Evolutionary conservation across 805 yeast genomes (phyloP).

Genomic region (Isabelozyma pseudorhagii): DNA sequence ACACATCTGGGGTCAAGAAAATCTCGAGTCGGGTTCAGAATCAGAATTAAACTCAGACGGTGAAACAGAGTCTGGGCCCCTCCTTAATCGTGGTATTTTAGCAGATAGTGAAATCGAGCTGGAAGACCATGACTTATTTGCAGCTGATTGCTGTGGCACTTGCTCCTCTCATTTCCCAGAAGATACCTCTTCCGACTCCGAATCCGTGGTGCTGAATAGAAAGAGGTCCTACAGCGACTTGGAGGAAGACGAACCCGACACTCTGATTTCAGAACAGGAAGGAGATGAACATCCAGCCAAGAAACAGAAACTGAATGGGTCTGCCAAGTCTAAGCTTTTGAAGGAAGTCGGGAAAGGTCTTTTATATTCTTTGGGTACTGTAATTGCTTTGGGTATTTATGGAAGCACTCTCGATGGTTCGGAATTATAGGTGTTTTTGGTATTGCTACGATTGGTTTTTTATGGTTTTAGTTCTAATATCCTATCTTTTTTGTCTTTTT

Average conservation of each 20-base stretch:
- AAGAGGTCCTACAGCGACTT: background rate
- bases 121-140: too few relatives aligned
- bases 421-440: background rate
- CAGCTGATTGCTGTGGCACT: background rate
- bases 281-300: slow-evolving; percentile 7
- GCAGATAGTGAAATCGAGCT: too few relatives aligned
- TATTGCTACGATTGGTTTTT: too few relatives aligned
- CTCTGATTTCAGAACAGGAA: slow-evolving; percentile 4
- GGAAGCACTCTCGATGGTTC: slow-evolving; percentile 16
- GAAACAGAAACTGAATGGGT: slow-evolving; percentile 6
- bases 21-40: background rate
- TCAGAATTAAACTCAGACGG: background rate
- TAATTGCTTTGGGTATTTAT: slow-evolving; percentile 33
- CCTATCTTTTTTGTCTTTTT: too few relatives aligned
- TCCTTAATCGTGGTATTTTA: background rate
- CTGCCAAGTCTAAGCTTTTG: slow-evolving; percentile 2
- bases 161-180: background rate
- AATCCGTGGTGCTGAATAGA: background rate
- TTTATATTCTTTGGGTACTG: slow-evolving; percentile 27
- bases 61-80: background rate
- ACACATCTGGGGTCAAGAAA: background rate
- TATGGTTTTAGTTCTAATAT: too few relatives aligned
- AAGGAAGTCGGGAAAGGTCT: slow-evolving; percentile 31
- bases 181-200: background rate
- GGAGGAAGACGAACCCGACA: background rate